phyloP scores from a whole-genome alignment of 345 rosid genomes.

The Salix viminalis region DNA sequence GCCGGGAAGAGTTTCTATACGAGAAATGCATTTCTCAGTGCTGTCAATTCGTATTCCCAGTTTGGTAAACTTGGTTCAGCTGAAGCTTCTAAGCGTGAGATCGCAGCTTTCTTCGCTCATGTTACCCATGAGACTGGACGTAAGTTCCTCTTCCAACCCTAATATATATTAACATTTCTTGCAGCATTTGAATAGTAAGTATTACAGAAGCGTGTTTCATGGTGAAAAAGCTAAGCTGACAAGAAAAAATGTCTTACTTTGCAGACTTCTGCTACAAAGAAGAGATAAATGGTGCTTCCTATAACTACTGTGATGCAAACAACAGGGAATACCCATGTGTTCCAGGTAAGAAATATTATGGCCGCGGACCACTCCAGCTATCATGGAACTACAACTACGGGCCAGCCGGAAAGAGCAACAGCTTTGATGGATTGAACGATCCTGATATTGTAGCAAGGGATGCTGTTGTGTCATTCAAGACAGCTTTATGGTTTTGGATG shows the following conservation, averaged over 20 bases:
- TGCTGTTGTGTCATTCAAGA: conserved; percentile 34
- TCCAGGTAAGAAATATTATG: conserved; percentile 40
- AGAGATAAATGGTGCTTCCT: conserved; percentile 45
- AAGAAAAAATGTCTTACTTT: neutral
- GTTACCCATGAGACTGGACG: conserved; percentile 47
- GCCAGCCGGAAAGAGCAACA: conserved; percentile 34
- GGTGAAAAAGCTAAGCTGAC: no score
- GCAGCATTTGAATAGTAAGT: no score
- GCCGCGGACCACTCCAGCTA: conserved; percentile 52
- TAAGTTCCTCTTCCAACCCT: conserved; percentile 10
- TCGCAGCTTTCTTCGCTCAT: conserved; percentile 48
- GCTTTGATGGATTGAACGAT: conserved; percentile 35
- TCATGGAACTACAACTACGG: conserved; percentile 54
- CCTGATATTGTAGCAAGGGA: conserved; percentile 44
- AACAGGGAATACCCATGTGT: conserved; percentile 49
- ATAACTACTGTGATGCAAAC: conserved; percentile 40
- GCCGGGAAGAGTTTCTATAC: conserved; percentile 42
- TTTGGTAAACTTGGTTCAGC: conserved; percentile 34
- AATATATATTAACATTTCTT: neutral
- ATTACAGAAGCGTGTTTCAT: neutral
- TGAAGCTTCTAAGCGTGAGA: conserved; percentile 46
- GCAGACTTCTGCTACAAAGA: conserved; percentile 56
- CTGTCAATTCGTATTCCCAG: conserved; percentile 16
- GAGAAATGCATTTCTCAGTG: conserved; percentile 31
- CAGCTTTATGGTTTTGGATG: conserved; percentile 53